Conservation (phyloP, 129 eudicot genomes). For the Tagetes erecta region DNA sequence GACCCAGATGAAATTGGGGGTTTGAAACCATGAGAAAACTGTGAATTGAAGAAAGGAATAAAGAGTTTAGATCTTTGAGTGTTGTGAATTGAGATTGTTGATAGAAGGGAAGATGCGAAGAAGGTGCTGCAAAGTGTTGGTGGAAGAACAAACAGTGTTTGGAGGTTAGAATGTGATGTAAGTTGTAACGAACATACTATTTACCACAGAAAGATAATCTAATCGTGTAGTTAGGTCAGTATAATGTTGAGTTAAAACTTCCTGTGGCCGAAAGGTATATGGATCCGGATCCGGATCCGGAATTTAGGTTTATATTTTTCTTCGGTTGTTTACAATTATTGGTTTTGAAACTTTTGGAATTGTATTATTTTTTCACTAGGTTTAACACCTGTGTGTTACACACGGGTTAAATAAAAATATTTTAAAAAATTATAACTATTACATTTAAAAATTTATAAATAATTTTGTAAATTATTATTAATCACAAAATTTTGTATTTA, state of each 20-base stretch:
- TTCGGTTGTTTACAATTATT: too few species aligned
- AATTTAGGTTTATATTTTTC: too few species aligned
- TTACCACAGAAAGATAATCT: not conserved
- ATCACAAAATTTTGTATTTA: too few species aligned
- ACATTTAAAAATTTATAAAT: too few species aligned
- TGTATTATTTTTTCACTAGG: too few species aligned
- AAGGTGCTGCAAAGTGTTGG: not conserved
- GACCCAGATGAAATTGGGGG: slow-evolving; percentile 29
- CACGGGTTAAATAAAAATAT: too few species aligned
- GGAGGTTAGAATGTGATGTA: slow-evolving; percentile 19
- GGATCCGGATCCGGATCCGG: too few species aligned
- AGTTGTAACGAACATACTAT: not conserved
- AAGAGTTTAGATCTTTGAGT: slow-evolving; percentile 3
- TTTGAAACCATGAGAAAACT: slow-evolving; percentile 29
- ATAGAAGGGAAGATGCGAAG: slow-evolving; percentile 20
- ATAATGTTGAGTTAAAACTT: not conserved
- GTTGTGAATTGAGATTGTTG: not conserved
- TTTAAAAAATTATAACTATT: too few species aligned
- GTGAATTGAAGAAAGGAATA: slow-evolving; percentile 22
- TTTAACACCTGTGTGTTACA: too few species aligned
- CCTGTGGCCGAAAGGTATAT: too few species aligned
- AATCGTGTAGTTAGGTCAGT: not conserved
- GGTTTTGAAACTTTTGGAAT: too few species aligned
- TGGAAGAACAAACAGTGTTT: not conserved
- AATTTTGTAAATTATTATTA: too few species aligned